phyloP scores from a whole-genome alignment of 139 green algal species.

The Closterium sp. region DNA sequence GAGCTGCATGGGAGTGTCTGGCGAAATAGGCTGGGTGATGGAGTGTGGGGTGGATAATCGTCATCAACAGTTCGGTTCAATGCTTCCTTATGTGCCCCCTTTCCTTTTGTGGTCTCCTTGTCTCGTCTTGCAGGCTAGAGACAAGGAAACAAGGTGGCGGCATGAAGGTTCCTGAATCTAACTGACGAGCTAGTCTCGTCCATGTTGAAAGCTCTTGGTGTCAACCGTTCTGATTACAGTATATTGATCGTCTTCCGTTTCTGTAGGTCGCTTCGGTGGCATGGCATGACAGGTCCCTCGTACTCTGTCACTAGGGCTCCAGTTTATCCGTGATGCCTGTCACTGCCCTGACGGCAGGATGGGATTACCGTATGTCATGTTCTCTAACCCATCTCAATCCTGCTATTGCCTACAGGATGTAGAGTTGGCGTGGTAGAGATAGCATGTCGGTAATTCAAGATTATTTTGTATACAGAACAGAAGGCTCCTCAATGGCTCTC shows the following conservation, averaged over 20 bases:
- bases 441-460: too few relatives aligned
- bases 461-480: too few relatives aligned
- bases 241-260: neutral
- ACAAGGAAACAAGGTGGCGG: neutral
- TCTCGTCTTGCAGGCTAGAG: neutral
- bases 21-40: neutral
- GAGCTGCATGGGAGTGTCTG: neutral
- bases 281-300: neutral
- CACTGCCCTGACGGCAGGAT: neutral
- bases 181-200: neutral
- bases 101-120: neutral
- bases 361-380: neutral
- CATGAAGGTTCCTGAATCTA: slow-evolving; percentile 1
- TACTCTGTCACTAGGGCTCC: neutral
- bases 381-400: neutral
- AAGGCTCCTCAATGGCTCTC: too few relatives aligned
- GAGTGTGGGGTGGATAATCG: too few relatives aligned
- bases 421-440: too few relatives aligned
- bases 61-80: neutral
- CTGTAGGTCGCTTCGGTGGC: neutral
- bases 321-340: neutral
- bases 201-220: neutral
- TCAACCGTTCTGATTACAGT: neutral
- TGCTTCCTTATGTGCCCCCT: too few relatives aligned
- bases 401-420: too few relatives aligned